These are phyloP conservation scores for Diaporthe amygdali DNA, from an alignment of 2,329 filamentous ascomycete genomes.

Conservation along the genomic window DNA sequence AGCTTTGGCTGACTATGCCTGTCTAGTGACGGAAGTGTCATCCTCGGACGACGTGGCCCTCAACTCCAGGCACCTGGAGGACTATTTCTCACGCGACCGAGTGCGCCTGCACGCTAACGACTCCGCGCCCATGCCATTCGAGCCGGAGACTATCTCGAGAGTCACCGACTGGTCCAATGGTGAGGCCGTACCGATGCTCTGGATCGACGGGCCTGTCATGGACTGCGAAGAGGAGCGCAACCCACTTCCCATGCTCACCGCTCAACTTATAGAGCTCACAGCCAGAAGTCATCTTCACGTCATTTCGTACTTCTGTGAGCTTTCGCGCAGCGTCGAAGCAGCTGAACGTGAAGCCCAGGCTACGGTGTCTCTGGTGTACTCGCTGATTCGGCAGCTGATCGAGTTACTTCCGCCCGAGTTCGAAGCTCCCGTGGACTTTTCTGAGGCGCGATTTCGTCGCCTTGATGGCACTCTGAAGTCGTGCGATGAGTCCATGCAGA, in stretches of 20 bases:
- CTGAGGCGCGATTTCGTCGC: not conserved
- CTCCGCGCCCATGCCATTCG: not conserved
- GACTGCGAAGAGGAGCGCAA: conserved; percentile 12
- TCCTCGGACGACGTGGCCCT: not conserved
- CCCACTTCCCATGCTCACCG: conserved; percentile 20
- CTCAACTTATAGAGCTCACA: conserved; percentile 14
- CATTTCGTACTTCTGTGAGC: conserved; percentile 30
- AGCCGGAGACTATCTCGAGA: not conserved
- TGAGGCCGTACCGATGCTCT: not conserved
- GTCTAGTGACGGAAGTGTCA: too few species aligned
- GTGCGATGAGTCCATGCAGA: not conserved
- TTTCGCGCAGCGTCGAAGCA: not conserved
- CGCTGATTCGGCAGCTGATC: conserved; percentile 6
- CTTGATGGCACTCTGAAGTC: not conserved
- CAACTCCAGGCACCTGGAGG: conserved; percentile 7
- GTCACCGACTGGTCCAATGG: conserved; percentile 7
- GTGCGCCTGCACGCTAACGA: not conserved
- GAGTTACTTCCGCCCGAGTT: not conserved
- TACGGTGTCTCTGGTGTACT: not conserved
- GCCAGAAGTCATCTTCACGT: not conserved
- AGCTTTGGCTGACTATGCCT: too few species aligned
- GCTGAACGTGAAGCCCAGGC: not conserved
- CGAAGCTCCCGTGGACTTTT: not conserved
- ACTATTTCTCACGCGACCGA: not conserved
- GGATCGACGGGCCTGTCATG: conserved; percentile 22